Evolutionary conservation across 2,329 filamentous ascomycete species (phyloP).

Genomic region (Simplicillium aogashimaense): DNA sequence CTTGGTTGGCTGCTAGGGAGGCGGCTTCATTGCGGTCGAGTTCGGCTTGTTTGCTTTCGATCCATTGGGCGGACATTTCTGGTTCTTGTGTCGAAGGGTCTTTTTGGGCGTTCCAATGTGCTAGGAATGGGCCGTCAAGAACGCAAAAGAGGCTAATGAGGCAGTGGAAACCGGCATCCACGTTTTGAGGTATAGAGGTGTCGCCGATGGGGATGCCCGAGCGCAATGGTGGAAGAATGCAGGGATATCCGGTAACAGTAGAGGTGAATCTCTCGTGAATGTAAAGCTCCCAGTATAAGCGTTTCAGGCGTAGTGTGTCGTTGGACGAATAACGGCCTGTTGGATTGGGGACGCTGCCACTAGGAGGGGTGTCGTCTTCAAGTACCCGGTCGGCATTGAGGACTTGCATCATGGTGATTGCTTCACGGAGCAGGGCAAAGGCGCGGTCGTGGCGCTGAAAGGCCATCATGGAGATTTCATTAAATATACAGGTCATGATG

Average conservation of each 20-base stretch:
- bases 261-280: slow-evolving; percentile 48
- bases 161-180: slow-evolving; percentile 26
- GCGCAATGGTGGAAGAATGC: slow-evolving; percentile 20
- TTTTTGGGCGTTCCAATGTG: slow-evolving; percentile 23
- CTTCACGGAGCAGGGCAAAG: slow-evolving; percentile 40
- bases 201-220: slow-evolving; percentile 20
- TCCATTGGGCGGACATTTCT: slow-evolving; percentile 24
- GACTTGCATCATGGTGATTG: slow-evolving; percentile 33
- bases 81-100: slow-evolving; percentile 10
- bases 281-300: slow-evolving; percentile 45
- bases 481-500: slow-evolving; percentile 40
- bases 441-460: slow-evolving; percentile 36
- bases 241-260: slow-evolving; percentile 36
- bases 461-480: slow-evolving; percentile 41
- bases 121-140: slow-evolving; percentile 26
- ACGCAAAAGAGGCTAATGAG: slow-evolving; percentile 26
- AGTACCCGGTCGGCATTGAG: slow-evolving; percentile 30
- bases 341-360: background rate
- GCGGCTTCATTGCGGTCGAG: slow-evolving; percentile 26
- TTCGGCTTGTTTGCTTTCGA: slow-evolving; percentile 28
- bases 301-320: slow-evolving; percentile 18
- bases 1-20: slow-evolving; percentile 16
- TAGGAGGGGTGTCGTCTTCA: slow-evolving; percentile 5
- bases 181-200: slow-evolving; percentile 20
- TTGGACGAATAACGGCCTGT: background rate